Base-by-base conservation (phyloP, 1,139 yeast species). In the Saccharomyces pastorianus region DNA sequence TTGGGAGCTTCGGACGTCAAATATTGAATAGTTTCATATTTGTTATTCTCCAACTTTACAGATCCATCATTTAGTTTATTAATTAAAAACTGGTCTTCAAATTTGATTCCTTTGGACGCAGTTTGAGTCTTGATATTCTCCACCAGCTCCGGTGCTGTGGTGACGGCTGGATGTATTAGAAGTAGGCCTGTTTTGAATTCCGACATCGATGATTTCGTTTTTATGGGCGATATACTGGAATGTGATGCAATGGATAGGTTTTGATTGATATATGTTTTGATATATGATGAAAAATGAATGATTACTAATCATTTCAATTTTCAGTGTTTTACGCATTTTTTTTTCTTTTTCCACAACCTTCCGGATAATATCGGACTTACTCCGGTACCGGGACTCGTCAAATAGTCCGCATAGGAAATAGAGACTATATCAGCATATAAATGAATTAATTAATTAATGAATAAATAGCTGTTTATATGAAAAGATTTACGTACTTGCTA, bases 141-240 rank as follows among this genome's bases (percentile, higher is more conserved):
- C 27, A 84, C 82, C 46, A 69, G 57, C 25, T 70, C 73, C 34
- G 83, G 84, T 48, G 81, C 78, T 0, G 88, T 80, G 4, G 87
- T 90, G 52, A 83, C 79, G 5, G 88, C 83, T 11, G 95, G 93
- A 62, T 86, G 91, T 52, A 87, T 76, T 53, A 87, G 74, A 48
- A 86, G 72, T 52, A 85, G 70, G 29, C 76, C 72, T 46, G 66
- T 66, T 66, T 68, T 69, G 48, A 56, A 58, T 48, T 47, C 47
- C 27, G 59, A 53, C 63, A 58, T 59, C 27, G 29, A 8, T 25
- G 13, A 7, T 49, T 14, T 32, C 14, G 48, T 20, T 20, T 14
- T 25, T 38, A 11, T 9, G 9, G 44, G 25, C 7, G 0, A 38
- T 38, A 38, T 38, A 17, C 44, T 38, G 44, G 11, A 13, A 38